Conservation (phyloP, 148 eudicot species). For the Fagopyrum homotropicum region DNA sequence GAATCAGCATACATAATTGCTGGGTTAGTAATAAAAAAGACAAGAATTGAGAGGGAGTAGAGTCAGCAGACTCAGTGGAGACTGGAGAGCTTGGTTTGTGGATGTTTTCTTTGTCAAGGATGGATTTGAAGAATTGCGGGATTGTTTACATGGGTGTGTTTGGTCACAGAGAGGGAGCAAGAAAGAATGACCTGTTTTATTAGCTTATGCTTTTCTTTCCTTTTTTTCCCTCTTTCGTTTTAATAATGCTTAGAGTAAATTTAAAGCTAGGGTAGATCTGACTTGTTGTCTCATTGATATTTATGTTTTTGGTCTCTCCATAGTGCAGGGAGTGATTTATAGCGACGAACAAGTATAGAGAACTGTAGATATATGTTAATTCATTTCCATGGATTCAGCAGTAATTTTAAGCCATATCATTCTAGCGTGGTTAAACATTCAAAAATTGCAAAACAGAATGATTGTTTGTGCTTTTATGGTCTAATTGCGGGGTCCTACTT, state of each 20-base stretch:
- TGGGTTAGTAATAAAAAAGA: background rate
- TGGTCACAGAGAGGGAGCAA: background rate
- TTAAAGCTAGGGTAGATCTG: background rate
- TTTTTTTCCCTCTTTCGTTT: background rate
- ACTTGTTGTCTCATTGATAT: background rate
- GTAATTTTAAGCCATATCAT: background rate
- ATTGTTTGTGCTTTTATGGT: background rate
- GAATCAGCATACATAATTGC: background rate
- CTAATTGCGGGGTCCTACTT: background rate
- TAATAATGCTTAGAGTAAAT: background rate
- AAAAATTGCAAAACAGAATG: background rate
- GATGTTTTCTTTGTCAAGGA: background rate
- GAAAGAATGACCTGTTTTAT: background rate
- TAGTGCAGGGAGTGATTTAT: background rate
- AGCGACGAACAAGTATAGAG: background rate
- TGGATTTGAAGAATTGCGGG: background rate
- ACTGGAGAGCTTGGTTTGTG: background rate
- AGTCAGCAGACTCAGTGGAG: background rate
- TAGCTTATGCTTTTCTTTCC: background rate
- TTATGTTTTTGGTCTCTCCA: background rate
- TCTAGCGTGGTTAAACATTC: background rate
- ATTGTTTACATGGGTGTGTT: background rate
- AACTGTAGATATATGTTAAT: background rate
- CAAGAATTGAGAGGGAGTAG: background rate
- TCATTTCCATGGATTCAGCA: background rate